phyloP scores from a whole-genome alignment of 1,139 yeast genomes.

The Candida pseudocylindracea region DNA sequence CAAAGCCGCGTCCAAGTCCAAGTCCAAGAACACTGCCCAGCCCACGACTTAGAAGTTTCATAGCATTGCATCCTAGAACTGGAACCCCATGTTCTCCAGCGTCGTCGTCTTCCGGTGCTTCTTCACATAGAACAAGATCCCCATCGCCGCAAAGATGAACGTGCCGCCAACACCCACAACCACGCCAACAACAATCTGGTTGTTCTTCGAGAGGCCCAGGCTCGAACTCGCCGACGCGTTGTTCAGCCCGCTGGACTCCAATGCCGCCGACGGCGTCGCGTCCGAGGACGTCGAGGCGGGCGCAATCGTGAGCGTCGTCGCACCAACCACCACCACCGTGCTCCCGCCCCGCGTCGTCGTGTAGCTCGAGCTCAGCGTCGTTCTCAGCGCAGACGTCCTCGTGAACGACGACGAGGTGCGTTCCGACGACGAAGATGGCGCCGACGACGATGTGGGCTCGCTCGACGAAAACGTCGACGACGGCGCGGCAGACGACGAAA shows the following conservation, averaged over 20 bases:
- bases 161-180: constrained; percentile 29
- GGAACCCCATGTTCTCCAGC: too few relatives aligned
- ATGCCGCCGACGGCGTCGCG: constrained; percentile 8
- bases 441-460: constrained; percentile 24
- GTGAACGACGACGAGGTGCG: too few relatives aligned
- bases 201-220: constrained; percentile 18
- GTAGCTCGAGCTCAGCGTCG: too few relatives aligned
- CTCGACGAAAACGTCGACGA: not conserved
- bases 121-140: constrained; percentile 13
- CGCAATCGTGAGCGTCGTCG: too few relatives aligned
- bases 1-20: constrained; percentile 3
- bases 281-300: too few relatives aligned
- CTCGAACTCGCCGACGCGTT: constrained; percentile 3
- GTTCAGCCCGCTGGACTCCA: constrained; percentile 4
- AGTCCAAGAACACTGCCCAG: too few relatives aligned
- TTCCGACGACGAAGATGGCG: too few relatives aligned
- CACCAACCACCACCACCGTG: too few relatives aligned
- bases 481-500: not conserved
- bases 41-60: too few relatives aligned
- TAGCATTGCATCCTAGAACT: too few relatives aligned
- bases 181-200: constrained; percentile 24
- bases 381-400: too few relatives aligned
- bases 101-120: constrained; percentile 8
- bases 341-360: too few relatives aligned
- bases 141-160: constrained; percentile 15